Evolutionary conservation across 1,284 basidiomycete species (phyloP).

Genomic region (Rhodotorula sp.): DNA sequence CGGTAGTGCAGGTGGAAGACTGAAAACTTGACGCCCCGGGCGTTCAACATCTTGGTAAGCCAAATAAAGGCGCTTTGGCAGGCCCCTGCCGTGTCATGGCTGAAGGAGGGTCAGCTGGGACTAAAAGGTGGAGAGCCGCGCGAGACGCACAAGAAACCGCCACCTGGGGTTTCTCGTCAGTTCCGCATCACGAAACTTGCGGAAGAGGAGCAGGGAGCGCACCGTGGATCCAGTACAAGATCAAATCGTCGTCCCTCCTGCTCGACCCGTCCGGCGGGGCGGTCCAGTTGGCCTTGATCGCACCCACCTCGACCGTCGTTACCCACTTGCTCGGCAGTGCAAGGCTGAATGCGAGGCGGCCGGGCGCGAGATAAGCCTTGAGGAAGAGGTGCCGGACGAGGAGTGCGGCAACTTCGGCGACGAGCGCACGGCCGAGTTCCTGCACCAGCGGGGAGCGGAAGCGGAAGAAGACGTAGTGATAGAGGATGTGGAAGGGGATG

Average conservation of each 20-base stretch:
- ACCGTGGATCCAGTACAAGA: constrained; percentile 26
- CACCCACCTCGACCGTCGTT: not conserved
- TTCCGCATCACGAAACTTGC: too few species aligned
- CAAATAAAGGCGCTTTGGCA: constrained; percentile 4
- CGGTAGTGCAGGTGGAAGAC: constrained; percentile 33
- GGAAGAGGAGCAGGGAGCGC: not conserved
- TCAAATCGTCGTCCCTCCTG: constrained; percentile 16
- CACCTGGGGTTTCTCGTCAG: not conserved
- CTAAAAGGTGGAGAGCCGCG: too few species aligned
- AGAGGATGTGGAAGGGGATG: constrained; percentile 22
- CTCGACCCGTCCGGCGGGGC: constrained; percentile 13
- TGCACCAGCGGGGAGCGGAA: constrained; percentile 11
- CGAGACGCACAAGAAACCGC: constrained; percentile 20
- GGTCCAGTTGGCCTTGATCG: constrained; percentile 21
- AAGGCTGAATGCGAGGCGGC: not conserved
- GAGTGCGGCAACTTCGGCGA: not conserved
- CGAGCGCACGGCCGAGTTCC: constrained; percentile 11
- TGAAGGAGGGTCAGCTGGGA: not conserved
- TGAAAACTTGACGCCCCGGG: constrained; percentile 12
- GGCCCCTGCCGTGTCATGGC: constrained; percentile 12
- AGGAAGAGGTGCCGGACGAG: not conserved
- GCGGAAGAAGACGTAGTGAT: constrained; percentile 24
- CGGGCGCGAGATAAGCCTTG: not conserved
- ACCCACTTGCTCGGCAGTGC: constrained; percentile 18
- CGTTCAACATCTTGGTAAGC: constrained; percentile 14